Conservation (phyloP, 1,139 yeast genomes). For the Yamadazyma friedrichii region DNA sequence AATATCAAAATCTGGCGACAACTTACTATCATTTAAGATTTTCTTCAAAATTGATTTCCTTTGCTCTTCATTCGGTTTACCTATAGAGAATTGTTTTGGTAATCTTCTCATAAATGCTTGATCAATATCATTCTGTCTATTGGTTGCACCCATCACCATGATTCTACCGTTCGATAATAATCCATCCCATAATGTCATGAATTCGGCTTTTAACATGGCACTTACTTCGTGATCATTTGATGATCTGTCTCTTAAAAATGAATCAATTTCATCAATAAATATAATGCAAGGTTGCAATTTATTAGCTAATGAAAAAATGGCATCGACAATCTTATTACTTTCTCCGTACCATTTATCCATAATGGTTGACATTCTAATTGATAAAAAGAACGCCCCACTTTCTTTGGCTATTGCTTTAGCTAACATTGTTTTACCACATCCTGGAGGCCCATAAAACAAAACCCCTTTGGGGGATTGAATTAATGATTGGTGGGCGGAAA, state of each 20-base stretch:
- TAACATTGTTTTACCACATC: constrained; percentile 96
- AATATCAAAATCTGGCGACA: constrained; percentile 62
- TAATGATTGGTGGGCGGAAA: constrained; percentile 60
- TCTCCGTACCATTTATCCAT: constrained; percentile 99
- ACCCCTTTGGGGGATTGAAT: constrained; percentile 95
- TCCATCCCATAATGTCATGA: constrained; percentile 98
- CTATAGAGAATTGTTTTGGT: constrained; percentile 86
- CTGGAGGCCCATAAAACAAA: constrained; percentile 92
- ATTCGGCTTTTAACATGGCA: constrained; percentile 91
- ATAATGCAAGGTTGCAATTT: constrained; percentile 93
- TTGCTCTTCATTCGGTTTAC: constrained; percentile 69
- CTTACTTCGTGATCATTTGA: constrained; percentile 94
- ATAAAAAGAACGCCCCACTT: constrained; percentile 88
- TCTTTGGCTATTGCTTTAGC: constrained; percentile 95
- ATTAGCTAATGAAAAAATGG: constrained; percentile 84
- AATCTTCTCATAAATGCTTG: constrained; percentile 87
- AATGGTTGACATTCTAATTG: constrained; percentile 88
- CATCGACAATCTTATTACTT: constrained; percentile 90
- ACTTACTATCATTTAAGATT: constrained; percentile 60
- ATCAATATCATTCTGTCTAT: constrained; percentile 88
- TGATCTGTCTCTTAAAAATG: constrained; percentile 84
- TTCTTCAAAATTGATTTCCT: constrained; percentile 67
- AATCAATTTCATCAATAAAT: constrained; percentile 95
- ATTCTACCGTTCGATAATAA: constrained; percentile 73
- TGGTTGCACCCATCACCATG: constrained; percentile 92